Evolutionary conservation across 805 yeast genomes (phyloP).

Genomic region (Maudiozyma bulderi): DNA sequence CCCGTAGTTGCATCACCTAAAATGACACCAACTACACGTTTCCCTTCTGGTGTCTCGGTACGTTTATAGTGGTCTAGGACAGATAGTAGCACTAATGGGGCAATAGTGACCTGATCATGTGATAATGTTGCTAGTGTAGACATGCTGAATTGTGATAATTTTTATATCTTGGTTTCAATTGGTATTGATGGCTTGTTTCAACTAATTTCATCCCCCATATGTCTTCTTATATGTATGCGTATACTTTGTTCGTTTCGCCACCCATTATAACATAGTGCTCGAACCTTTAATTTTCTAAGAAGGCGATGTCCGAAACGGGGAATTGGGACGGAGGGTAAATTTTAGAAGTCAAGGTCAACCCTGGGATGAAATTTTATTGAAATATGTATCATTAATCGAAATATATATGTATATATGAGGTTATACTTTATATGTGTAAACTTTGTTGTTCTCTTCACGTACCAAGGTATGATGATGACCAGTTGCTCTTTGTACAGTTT

Average conservation of each 20-base stretch:
- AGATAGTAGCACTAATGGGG: constrained; percentile 88
- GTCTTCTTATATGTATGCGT: background rate
- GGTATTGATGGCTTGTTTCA: background rate
- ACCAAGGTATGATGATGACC: constrained; percentile 44
- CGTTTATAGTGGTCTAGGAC: constrained; percentile 94
- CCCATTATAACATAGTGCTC: background rate
- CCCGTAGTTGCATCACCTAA: constrained; percentile 59
- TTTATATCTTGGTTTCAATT: no score
- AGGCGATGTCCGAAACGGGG: background rate
- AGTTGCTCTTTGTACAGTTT: constrained; percentile 33
- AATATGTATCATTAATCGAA: no score
- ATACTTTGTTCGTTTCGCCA: background rate
- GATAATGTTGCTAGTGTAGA: constrained; percentile 6
- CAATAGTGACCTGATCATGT: constrained; percentile 68
- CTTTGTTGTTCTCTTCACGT: constrained; percentile 33
- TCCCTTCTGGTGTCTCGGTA: constrained; percentile 60
- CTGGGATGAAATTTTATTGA: no score
- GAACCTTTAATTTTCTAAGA: no score
- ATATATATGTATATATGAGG: background rate
- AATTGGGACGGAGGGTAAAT: background rate
- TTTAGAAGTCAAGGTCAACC: no score
- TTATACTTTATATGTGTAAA: background rate
- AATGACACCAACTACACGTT: constrained; percentile 89
- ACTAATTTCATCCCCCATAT: background rate
- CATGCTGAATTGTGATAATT: constrained; percentile 1